These are phyloP conservation scores for Alternaria novae-zelandiae DNA, from an alignment of 2,329 filamentous ascomycete genomes.

Conservation along the genomic window DNA sequence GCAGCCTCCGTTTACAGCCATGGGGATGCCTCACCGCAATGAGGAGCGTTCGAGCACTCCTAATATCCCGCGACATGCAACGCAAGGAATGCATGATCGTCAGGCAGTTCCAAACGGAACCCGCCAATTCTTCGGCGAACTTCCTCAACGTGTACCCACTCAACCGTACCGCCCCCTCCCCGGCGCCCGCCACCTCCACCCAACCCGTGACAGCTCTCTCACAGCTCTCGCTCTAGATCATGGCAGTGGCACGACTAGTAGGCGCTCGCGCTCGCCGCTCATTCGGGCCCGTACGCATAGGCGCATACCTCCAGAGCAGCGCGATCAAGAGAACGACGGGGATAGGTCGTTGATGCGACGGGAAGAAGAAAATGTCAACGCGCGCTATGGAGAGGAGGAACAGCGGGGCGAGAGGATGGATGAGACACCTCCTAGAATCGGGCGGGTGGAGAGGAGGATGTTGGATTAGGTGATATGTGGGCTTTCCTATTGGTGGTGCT, in stretches of 20 bases:
- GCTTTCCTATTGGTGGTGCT: background rate
- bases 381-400: slow-evolving; percentile 31
- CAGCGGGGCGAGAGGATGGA: slow-evolving; percentile 36
- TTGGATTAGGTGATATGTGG: background rate
- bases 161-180: background rate
- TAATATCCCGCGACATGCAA: background rate
- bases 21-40: background rate
- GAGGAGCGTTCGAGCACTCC: slow-evolving; percentile 11
- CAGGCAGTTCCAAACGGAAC: background rate
- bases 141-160: background rate
- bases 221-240: slow-evolving; percentile 15
- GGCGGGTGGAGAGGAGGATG: slow-evolving; percentile 39
- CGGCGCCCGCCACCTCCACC: slow-evolving; percentile 2
- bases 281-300: slow-evolving; percentile 11
- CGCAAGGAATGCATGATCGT: background rate
- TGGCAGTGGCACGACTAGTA: slow-evolving; percentile 18
- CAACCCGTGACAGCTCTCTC: slow-evolving; percentile 5
- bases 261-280: slow-evolving; percentile 14
- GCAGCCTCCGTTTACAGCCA: background rate
- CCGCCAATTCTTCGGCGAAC: background rate
- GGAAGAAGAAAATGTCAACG: slow-evolving; percentile 26
- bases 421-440: slow-evolving; percentile 46
- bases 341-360: slow-evolving; percentile 31
- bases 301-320: slow-evolving; percentile 28
- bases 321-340: slow-evolving; percentile 46